Evolutionary conservation across 2,329 filamentous ascomycete species (phyloP), one percentile per base, ranked within the genome.

Genomic region (Trichoderma sp.): DNA sequence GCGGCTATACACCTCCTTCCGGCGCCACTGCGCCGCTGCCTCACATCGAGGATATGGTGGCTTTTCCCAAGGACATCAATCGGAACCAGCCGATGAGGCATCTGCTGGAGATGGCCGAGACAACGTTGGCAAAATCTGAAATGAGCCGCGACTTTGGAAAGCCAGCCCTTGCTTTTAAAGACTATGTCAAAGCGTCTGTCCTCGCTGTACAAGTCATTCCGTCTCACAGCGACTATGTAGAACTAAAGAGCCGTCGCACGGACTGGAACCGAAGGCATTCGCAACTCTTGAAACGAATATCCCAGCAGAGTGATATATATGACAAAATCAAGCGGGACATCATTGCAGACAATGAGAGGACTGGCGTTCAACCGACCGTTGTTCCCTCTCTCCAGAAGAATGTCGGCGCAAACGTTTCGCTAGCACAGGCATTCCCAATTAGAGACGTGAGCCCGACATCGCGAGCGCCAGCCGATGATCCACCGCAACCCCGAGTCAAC

Each of bases 171-270:
- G 94, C 94, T 3, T 91, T 97, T 68, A 88, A 91, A 72, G 92
- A 97, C 71, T 98, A 95, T 76, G 86, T 98, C 69, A 88, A 91
- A 72, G 92, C 94, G 13, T 94, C 87, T 70, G 89, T 94, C 69
- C 91, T 97, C 68, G 87, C 92, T 16, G 85, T 94, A 62, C 89
- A 95, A 68, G 83, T 90, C 53, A 90, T 98, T 31, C 92, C 92
- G 2, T 85, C 85, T 43, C 93, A 97, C 77, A 88, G 87, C 68
- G 92, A 95, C 71, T 96, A 89, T 78, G 86, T 88, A 33, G 84
- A 86, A 63, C 82, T 94, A 69, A 87, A 88, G 73, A 80, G 80
- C 47, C 87, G 89, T 60, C 81, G 83, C 31, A 80, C 82, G 49
- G 83, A 86, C 11, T 74, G 86, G 27, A 78, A 80, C 59, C 81